These are phyloP conservation scores for Collybia sp. DNA, from an alignment of 768 basidiomycete genomes.

Conservation along the genomic window DNA sequence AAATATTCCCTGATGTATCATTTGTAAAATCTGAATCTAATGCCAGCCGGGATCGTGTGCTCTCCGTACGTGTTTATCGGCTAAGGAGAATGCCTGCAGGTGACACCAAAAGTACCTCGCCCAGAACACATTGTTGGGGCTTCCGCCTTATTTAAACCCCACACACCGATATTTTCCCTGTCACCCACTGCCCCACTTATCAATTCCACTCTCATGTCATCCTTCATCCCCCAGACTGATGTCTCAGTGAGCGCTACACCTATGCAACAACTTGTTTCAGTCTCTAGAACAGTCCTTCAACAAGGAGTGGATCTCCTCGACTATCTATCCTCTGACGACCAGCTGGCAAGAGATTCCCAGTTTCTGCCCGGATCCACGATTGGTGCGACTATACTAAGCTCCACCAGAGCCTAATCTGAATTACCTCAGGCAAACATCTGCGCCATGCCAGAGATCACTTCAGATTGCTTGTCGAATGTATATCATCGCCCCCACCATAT, in stretches of 20 bases:
- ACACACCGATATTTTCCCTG: too few species aligned
- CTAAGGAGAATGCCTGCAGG: too few species aligned
- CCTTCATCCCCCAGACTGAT: conserved; percentile 6
- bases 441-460: conserved; percentile 87
- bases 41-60: too few species aligned
- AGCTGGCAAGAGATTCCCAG: conserved; percentile 64
- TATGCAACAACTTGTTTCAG: conserved; percentile 18
- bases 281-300: conserved; percentile 60
- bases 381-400: conserved; percentile 35
- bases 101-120: too few species aligned
- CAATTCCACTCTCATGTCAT: conserved; percentile 16
- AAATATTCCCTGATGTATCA: conserved; percentile 37
- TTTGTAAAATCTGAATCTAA: neutral
- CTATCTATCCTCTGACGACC: conserved; percentile 60
- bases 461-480: conserved; percentile 54
- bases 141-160: too few species aligned
- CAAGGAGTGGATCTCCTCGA: conserved; percentile 75
- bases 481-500: conserved; percentile 39
- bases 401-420: conserved; percentile 3
- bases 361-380: conserved; percentile 86
- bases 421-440: conserved; percentile 68
- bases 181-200: too few species aligned
- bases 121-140: too few species aligned
- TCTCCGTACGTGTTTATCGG: too few species aligned
- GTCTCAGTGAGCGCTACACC: too few species aligned